These are phyloP conservation scores for Arachnomyces sp. DNA, from an alignment of 2,329 filamentous ascomycete species.

Conservation along the genomic window DNA sequence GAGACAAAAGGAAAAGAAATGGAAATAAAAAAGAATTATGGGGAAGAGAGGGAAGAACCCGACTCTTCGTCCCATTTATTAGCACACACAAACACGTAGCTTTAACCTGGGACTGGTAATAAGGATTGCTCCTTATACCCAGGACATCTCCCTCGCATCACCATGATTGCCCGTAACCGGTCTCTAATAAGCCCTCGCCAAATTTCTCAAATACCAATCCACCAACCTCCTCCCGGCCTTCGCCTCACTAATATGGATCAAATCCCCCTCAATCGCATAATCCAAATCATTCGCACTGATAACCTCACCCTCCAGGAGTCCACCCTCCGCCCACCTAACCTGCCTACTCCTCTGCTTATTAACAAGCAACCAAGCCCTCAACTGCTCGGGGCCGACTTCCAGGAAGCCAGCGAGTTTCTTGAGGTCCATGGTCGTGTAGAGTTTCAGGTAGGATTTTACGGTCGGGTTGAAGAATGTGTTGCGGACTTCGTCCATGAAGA, in stretches of 20 bases:
- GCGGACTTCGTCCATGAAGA: slow-evolving; percentile 99
- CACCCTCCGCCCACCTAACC: slow-evolving; percentile 84
- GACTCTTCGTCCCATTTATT: too few species aligned
- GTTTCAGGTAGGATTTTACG: slow-evolving; percentile 94
- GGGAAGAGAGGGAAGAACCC: too few species aligned
- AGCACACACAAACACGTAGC: too few species aligned
- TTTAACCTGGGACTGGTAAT: too few species aligned
- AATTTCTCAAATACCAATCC: slow-evolving; percentile 97
- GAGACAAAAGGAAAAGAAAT: too few species aligned
- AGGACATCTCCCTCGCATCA: too few species aligned
- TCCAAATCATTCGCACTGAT: slow-evolving; percentile 93
- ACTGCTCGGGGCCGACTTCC: slow-evolving; percentile 91
- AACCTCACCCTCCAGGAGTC: slow-evolving; percentile 81
- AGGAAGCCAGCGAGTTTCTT: slow-evolving; percentile 97
- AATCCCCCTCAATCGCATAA: slow-evolving; percentile 91
- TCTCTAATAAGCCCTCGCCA: slow-evolving; percentile 80
- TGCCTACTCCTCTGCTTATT: slow-evolving; percentile 99
- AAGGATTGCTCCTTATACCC: too few species aligned
- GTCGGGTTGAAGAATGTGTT: slow-evolving; percentile 98
- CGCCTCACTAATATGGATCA: slow-evolving; percentile 97
- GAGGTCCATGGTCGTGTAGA: slow-evolving; percentile 99
- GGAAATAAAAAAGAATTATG: too few species aligned
- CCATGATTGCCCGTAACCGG: neutral
- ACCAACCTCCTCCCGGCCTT: slow-evolving; percentile 96
- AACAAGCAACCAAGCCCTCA: slow-evolving; percentile 86